phyloP scores from a whole-genome alignment of 495 filamentous ascomycete species.

The Tuber borchii region DNA sequence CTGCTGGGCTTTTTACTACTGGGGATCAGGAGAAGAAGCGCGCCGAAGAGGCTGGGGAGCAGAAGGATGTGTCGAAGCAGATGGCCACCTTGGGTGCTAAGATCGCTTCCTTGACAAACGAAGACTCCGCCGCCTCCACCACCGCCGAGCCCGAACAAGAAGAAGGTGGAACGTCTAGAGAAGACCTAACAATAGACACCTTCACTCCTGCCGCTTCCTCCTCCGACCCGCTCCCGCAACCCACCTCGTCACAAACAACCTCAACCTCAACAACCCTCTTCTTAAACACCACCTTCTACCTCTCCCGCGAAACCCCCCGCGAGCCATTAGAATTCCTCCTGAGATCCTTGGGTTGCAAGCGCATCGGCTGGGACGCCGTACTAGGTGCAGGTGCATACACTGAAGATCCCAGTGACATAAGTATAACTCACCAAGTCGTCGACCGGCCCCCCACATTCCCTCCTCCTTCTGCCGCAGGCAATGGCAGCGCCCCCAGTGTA shows the following conservation, averaged over 20 bases:
- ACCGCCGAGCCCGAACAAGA: slow-evolving; percentile 38
- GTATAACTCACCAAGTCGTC: slow-evolving; percentile 93
- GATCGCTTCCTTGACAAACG: slow-evolving; percentile 45
- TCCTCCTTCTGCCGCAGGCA: slow-evolving; percentile 52
- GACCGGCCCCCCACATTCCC: slow-evolving; percentile 72
- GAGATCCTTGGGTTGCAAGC: slow-evolving; percentile 88
- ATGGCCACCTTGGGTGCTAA: slow-evolving; percentile 51
- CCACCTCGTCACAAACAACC: slow-evolving; percentile 49
- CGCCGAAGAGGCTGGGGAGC: slow-evolving; percentile 46
- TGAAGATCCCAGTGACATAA: slow-evolving; percentile 71
- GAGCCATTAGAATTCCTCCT: slow-evolving; percentile 90
- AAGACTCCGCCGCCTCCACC: slow-evolving; percentile 44
- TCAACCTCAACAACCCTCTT: slow-evolving; percentile 54
- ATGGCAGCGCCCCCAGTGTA: slow-evolving; percentile 53
- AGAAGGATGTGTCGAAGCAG: slow-evolving; percentile 51
- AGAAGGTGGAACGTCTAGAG: slow-evolving; percentile 50
- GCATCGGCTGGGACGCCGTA: slow-evolving; percentile 86
- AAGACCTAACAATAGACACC: slow-evolving; percentile 70
- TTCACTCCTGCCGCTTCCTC: slow-evolving; percentile 60
- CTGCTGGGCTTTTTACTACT: slow-evolving; percentile 45
- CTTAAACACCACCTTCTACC: slow-evolving; percentile 77
- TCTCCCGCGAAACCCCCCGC: slow-evolving; percentile 88
- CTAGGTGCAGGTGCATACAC: slow-evolving; percentile 90
- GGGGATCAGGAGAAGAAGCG: slow-evolving; percentile 47
- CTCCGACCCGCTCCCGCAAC: slow-evolving; percentile 81